Evolutionary conservation across 208 protist genomes (phyloP), one percentile per base, ranked within the genome.

Genomic region (Angomonas deanei): DNA sequence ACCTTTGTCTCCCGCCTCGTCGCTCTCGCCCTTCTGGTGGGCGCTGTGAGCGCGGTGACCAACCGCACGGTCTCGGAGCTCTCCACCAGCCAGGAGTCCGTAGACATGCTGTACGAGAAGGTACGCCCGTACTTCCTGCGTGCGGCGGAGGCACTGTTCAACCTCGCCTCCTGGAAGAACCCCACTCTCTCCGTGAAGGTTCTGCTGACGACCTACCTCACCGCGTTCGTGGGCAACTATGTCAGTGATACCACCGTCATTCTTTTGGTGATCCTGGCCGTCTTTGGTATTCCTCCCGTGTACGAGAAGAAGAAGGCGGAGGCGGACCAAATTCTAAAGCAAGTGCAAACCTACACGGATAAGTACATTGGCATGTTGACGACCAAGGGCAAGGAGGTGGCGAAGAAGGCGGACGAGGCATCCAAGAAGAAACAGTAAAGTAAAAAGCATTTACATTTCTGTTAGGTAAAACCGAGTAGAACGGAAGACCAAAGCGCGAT

Each of bases 291-390:
- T 10, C 89, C 86, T 11, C 58, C 80, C 8, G 64, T 81, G 28
- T 93, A 96, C 68, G 72, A 81, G 61, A 78, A 81, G 73, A 90
- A 92, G 56, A 77, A 84, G 71, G 68, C 67, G 24, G 68, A 80
- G 42, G 88, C 93, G 55, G 84, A 93, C 39, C 10, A 56, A 0
- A 52, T 64, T 19, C 4, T 88, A 8, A 32, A 36, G 8, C 56
- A 81, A 66, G 67, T 67, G 26, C 58, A 59, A 38, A 57, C 30
- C 8, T 33, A 65, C 8, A 23, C 36, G 3, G 74, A 90, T 50
- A 76, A 91, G 65, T 87, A 88, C 61, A 47, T 91, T 17, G 54
- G 55, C 15, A 69, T 71, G 31, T 15, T 88, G 46, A 56, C 64
- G 31, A 78, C 76, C 23, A 81, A 80, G 49, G 70, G 76, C 53